Evolutionary conservation across 768 basidiomycete genomes (phyloP).

Genomic region (Kondoa malvinella): DNA sequence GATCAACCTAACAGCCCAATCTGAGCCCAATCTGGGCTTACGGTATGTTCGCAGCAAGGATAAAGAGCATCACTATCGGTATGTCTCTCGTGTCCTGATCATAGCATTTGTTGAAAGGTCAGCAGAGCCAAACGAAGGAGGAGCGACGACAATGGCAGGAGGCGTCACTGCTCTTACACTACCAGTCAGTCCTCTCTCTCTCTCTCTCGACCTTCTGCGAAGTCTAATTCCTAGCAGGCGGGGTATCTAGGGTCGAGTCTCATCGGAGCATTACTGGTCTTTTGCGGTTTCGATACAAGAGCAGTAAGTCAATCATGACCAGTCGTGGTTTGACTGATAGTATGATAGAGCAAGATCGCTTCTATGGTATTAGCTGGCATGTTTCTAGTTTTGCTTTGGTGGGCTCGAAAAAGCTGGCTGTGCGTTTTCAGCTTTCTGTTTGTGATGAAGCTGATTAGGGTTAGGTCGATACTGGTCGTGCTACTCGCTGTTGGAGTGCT

Average conservation of each 20-base stretch:
- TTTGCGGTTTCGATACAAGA: conserved; percentile 54
- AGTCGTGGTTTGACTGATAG: not conserved
- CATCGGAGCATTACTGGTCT: conserved; percentile 70
- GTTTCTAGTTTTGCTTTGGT: conserved; percentile 72
- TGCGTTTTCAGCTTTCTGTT: conserved; percentile 37
- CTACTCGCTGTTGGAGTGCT: conserved; percentile 62
- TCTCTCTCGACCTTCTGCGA: no score
- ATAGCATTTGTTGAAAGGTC: not conserved
- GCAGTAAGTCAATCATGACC: conserved; percentile 7
- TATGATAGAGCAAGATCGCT: conserved; percentile 49
- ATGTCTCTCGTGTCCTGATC: not conserved
- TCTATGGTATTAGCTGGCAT: conserved; percentile 62
- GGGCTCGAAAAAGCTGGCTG: conserved; percentile 43
- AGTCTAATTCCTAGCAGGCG: no score
- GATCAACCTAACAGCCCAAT: no score
- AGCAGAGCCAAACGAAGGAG: conserved; percentile 50
- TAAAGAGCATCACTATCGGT: conserved; percentile 34
- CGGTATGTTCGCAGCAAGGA: conserved; percentile 18
- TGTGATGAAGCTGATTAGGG: conserved; percentile 32
- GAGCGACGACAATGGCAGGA: conserved; percentile 69
- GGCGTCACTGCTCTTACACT: conserved; percentile 58
- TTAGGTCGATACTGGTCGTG: conserved; percentile 56
- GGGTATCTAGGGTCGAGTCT: conserved; percentile 45
- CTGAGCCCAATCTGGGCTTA: not conserved
- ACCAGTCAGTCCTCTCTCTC: conserved; percentile 7